Evolutionary conservation across 83 land plant genomes (phyloP).

Genomic region (Larix sibirica): DNA sequence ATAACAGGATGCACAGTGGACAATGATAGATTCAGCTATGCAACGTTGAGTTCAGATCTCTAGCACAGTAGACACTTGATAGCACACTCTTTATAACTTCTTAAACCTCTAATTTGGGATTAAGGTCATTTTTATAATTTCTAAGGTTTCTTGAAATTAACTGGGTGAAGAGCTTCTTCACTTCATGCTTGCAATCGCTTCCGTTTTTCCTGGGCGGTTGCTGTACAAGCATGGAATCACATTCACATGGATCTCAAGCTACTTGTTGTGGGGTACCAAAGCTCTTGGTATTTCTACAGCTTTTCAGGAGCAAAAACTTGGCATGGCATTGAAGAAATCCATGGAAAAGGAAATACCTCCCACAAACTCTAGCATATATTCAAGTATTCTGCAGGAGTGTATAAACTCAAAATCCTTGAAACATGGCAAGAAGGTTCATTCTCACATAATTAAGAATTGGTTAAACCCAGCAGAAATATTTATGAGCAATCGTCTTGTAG

Average conservation of each 20-base stretch:
- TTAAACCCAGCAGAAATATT: slow-evolving; percentile 9
- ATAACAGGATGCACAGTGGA: no score
- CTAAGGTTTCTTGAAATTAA: no score
- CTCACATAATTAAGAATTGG: not conserved
- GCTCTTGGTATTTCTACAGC: not conserved
- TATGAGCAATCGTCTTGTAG: slow-evolving; percentile 2
- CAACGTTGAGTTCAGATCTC: no score
- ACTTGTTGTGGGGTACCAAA: not conserved
- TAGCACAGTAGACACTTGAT: no score
- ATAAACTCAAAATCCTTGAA: not conserved
- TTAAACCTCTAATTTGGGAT: no score
- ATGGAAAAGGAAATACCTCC: not conserved
- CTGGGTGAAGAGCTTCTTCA: no score
- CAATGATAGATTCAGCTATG: no score
- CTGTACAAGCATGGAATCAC: not conserved
- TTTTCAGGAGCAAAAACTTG: not conserved
- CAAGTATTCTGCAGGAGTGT: slow-evolving; percentile 2
- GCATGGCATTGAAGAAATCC: not conserved
- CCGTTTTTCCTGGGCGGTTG: not conserved
- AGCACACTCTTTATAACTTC: no score
- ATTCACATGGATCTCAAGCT: not conserved
- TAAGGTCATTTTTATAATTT: no score
- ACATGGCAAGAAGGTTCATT: not conserved
- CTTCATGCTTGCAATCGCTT: no score
- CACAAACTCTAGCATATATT: not conserved